These are phyloP conservation scores for Apiotrichum gamsii DNA, from an alignment of 1,284 basidiomycete genomes.

Conservation along the genomic window DNA sequence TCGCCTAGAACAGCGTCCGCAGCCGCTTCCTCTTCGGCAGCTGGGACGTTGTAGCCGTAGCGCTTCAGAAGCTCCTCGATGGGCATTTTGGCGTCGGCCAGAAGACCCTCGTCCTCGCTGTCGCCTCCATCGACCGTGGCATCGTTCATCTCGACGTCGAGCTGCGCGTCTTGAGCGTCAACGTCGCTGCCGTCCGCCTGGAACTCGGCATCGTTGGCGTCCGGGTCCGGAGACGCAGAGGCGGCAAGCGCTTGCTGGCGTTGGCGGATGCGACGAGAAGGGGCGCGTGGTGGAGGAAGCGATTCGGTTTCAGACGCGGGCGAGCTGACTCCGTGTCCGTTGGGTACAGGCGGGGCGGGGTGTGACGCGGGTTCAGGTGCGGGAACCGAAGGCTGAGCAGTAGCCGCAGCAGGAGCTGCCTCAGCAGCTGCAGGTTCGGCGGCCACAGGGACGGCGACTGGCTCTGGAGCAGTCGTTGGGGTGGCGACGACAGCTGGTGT, in stretches of 20 bases:
- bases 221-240: slow-evolving; percentile 31
- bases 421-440: background rate
- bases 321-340: too few relatives aligned
- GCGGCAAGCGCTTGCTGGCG: slow-evolving; percentile 16
- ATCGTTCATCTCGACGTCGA: slow-evolving; percentile 48
- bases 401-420: background rate
- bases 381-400: background rate
- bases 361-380: background rate
- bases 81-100: slow-evolving; percentile 52
- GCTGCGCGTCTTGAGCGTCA: slow-evolving; percentile 39
- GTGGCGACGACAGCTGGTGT: too few relatives aligned
- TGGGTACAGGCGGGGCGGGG: too few relatives aligned
- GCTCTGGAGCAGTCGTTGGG: too few relatives aligned
- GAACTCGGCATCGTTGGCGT: slow-evolving; percentile 45
- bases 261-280: slow-evolving; percentile 20
- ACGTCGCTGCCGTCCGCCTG: slow-evolving; percentile 20
- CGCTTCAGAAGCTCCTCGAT: slow-evolving; percentile 53
- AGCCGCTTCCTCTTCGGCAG: background rate
- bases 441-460: background rate
- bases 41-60: slow-evolving; percentile 48
- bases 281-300: slow-evolving; percentile 3
- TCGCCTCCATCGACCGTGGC: slow-evolving; percentile 46
- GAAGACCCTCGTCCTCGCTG: slow-evolving; percentile 51
- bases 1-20: too few relatives aligned
- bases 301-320: background rate